A percentile compares a stretch with the other conserved stretches of the same genome.
Evolutionary conservation across 2,329 filamentous ascomycete genomes (phyloP).

Genomic region (Trichoderma sp.): DNA sequence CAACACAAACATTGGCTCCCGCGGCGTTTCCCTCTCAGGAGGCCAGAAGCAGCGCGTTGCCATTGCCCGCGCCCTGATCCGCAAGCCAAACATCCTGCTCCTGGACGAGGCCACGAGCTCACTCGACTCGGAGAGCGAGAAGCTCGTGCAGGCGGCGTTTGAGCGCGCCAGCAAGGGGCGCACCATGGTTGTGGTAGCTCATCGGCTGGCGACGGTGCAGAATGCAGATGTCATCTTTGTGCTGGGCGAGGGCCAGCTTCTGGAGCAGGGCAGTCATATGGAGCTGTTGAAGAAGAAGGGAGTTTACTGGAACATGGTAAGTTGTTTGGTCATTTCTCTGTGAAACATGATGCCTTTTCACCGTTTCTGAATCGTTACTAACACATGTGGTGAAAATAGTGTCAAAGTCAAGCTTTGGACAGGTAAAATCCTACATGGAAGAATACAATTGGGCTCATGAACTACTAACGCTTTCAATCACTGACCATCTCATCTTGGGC

Average conservation of each 20-base stretch:
- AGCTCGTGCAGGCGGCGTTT: conserved; percentile 67
- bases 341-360: neutral
- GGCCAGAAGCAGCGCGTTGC: conserved; percentile 72
- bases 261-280: conserved; percentile 56
- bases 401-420: conserved; percentile 61
- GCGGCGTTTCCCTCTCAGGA: conserved; percentile 67
- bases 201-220: conserved; percentile 74
- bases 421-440: conserved; percentile 38
- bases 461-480: neutral
- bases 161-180: conserved; percentile 61
- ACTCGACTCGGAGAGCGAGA: conserved; percentile 64
- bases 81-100: conserved; percentile 65
- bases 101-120: conserved; percentile 74
- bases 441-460: neutral
- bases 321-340: conserved; percentile 35
- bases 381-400: conserved; percentile 42
- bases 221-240: conserved; percentile 81
- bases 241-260: conserved; percentile 62
- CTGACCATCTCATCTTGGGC: neutral
- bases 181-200: conserved; percentile 76
- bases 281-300: conserved; percentile 55
- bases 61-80: conserved; percentile 68
- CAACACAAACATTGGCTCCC: conserved; percentile 66
- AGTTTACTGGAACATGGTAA: conserved; percentile 61
- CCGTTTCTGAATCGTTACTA: conserved; percentile 27